Conservation (phyloP, 164 flowering plant species). For the Chimonanthus salicifolius region DNA sequence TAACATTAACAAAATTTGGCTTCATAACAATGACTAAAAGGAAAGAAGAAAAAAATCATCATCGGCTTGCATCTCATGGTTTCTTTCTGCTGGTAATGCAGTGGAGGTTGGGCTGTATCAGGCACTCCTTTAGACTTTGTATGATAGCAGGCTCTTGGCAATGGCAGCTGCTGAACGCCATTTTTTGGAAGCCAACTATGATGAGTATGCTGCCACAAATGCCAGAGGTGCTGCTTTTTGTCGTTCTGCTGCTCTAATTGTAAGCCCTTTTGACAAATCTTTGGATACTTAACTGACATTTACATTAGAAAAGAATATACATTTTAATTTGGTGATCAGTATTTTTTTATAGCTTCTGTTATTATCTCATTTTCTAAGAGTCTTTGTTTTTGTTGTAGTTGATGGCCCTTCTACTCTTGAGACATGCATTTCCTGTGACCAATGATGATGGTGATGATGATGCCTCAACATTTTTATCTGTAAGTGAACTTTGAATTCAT, state of each 20-base stretch:
- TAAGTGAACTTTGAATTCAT: conserved; percentile 26
- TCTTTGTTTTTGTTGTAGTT: conserved; percentile 36
- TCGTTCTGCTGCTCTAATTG: conserved; percentile 88
- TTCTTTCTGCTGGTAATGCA: conserved; percentile 22
- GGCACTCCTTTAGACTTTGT: conserved; percentile 74
- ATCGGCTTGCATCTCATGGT: not conserved
- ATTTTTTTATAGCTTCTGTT: not conserved
- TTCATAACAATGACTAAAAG: not conserved
- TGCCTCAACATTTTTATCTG: conserved; percentile 65
- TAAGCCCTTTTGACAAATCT: conserved; percentile 28
- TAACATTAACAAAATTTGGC: too few relatives aligned
- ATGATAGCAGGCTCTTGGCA: conserved; percentile 85
- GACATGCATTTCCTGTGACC: conserved; percentile 54
- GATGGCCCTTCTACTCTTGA: conserved; percentile 71
- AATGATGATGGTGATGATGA: conserved; percentile 47
- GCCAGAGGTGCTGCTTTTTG: conserved; percentile 90
- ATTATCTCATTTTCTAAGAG: not conserved
- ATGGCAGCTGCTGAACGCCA: conserved; percentile 93
- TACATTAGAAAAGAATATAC: not conserved
- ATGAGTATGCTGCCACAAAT: conserved; percentile 77
- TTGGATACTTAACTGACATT: not conserved
- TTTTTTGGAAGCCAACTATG: conserved; percentile 75
- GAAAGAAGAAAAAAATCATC: not conserved
- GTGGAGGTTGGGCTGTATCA: conserved; percentile 87
- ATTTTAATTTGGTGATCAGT: not conserved